phyloP scores from a whole-genome alignment of 768 basidiomycete genomes.

The Aureoboletus auriporus region DNA sequence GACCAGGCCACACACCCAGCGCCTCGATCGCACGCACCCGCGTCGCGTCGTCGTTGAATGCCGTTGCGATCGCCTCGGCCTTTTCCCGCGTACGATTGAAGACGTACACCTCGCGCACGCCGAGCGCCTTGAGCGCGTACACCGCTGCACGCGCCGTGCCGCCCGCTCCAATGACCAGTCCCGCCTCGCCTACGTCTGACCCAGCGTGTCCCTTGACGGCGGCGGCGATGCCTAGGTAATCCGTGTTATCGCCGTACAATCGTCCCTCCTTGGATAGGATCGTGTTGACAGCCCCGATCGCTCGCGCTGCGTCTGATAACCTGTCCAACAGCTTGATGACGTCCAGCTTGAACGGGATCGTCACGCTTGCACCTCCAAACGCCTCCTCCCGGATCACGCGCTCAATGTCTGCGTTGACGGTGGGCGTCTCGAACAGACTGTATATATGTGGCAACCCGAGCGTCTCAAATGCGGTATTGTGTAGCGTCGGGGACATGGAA shows the following conservation, averaged over 20 bases:
- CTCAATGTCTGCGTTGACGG: constrained; percentile 63
- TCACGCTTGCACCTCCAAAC: constrained; percentile 96
- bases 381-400: constrained; percentile 56
- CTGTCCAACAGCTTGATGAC: constrained; percentile 80
- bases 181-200: constrained; percentile 33
- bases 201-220: constrained; percentile 44
- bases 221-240: constrained; percentile 85
- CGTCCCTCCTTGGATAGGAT: constrained; percentile 48
- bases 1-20: constrained; percentile 51
- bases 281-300: constrained; percentile 95
- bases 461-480: constrained; percentile 80
- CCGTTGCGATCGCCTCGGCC: constrained; percentile 61
- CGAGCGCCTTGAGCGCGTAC: constrained; percentile 75
- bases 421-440: constrained; percentile 66
- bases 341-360: constrained; percentile 92
- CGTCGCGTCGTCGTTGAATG: constrained; percentile 48
- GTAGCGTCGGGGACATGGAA: constrained; percentile 90
- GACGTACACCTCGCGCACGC: constrained; percentile 70
- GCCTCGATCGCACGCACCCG: constrained; percentile 57
- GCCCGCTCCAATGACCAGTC: constrained; percentile 90
- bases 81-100: constrained; percentile 81
- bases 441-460: constrained; percentile 87
- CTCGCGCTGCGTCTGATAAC: constrained; percentile 74
- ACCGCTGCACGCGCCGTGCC: constrained; percentile 94
- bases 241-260: constrained; percentile 93